phyloP scores from a whole-genome alignment of 176 grass and related monocot species.

The Hordeum marinum region DNA sequence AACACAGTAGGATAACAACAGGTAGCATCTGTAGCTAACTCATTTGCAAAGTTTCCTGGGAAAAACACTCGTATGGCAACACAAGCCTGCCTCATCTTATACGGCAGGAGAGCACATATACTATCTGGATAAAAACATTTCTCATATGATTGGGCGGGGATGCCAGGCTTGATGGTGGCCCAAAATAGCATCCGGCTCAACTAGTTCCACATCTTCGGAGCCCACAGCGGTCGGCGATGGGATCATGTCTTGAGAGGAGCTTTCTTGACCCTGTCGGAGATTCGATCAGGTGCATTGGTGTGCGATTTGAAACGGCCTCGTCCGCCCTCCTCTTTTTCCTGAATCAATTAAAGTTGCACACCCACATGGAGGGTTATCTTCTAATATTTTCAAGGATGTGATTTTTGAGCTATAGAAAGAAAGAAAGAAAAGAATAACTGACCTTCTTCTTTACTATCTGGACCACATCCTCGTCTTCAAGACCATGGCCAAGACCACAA shows the following conservation, averaged over 20 bases:
- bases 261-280: conserved; percentile 95
- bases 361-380: conserved; percentile 12
- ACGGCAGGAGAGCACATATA: no score
- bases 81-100: no score
- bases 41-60: no score
- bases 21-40: no score
- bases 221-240: not conserved
- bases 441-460: conserved; percentile 99
- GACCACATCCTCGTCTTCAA: conserved; percentile 93
- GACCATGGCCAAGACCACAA: conserved; percentile 67
- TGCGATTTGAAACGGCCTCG: conserved; percentile 95
- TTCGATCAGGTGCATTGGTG: conserved; percentile 60
- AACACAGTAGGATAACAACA: no score
- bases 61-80: no score
- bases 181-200: conserved; percentile 20
- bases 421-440: not conserved
- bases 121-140: no score
- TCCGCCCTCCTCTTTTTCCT: conserved; percentile 76
- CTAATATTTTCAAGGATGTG: not conserved
- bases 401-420: not conserved
- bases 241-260: conserved; percentile 78
- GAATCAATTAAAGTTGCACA: not conserved
- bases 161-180: no score
- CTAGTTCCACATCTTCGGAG: not conserved
- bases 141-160: no score